Evolutionary conservation across 306 rosid genomes (phyloP).

Genomic region (Sindora glabra): DNA sequence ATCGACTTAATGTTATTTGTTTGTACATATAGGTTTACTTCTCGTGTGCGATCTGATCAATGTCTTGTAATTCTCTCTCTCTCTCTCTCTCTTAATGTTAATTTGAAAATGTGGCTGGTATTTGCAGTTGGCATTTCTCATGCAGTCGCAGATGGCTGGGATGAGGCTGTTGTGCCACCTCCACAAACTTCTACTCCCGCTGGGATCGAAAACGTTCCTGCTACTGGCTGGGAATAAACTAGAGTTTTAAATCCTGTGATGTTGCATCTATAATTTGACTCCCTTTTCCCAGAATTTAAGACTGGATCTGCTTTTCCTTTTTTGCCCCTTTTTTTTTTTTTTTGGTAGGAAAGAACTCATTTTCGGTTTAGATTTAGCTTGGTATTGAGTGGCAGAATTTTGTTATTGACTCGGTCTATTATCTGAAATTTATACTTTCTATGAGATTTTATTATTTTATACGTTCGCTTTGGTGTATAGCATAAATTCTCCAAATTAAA

Average conservation of each 20-base stretch:
- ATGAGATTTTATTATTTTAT: no score
- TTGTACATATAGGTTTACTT: no score
- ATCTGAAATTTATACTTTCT: neutral
- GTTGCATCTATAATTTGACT: neutral
- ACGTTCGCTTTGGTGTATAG: no score
- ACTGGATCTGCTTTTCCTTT: neutral
- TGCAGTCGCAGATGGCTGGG: constrained; percentile 32
- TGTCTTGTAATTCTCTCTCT: no score
- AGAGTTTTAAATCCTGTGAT: neutral
- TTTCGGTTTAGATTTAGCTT: neutral
- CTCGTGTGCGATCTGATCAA: no score
- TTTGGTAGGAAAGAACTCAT: neutral
- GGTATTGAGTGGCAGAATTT: neutral
- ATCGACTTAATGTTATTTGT: neutral
- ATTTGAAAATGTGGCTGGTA: no score
- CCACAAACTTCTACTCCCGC: neutral
- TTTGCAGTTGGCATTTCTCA: neutral
- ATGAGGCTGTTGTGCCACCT: constrained; percentile 14
- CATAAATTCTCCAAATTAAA: no score
- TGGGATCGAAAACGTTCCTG: constrained; percentile 9
- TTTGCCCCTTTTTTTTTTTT: no score
- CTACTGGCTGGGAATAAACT: constrained; percentile 33
- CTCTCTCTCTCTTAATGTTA: no score
- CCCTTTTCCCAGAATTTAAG: neutral
- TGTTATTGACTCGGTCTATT: constrained; percentile 7